Evolutionary conservation across 495 filamentous ascomycete genomes (phyloP), one percentile per base, ranked within the genome.

Genomic region (Neurospora sublineolata): DNA sequence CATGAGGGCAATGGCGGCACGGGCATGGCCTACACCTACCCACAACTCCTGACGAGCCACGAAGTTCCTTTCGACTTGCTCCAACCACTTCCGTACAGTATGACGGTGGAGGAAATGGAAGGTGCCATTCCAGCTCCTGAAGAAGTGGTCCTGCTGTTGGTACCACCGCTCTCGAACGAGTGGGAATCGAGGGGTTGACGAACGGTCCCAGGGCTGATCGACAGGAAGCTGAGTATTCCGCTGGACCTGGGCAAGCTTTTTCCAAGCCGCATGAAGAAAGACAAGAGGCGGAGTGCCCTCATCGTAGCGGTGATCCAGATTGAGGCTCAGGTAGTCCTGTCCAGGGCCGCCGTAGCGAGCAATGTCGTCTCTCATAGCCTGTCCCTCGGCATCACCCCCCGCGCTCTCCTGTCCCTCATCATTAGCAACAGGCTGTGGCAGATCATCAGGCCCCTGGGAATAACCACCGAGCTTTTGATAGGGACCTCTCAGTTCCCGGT

Each of bases 181-280:
- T 4, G 76, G 74, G 18, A 74, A 74, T 0, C 8, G 27, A 11
- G 70, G 10, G 11, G 68, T 69, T 7, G 7, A 6, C 1, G 76
- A 68, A 30, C 41, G 27, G 44, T 75, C 72, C 37, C 77, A 75
- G 14, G 76, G 77, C 68, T 73, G 73, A 33, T 77, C 74, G 12
- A 58, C 71, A 23, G 70, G 16, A 38, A 58, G 30, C n/a, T 68
- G 40, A 33, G 4, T 33, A 33, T 16, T 27, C 1, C 14, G 27
- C 27, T 72, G 33, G 23, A 36, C n/a, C 18, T 68, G 60, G 60
- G 75, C 74, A 12, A 77, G 71, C 42, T 52, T 77, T 1, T 73
- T 70, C 76, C 77, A 75, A 41, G 77, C 75, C 46, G 20, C 73
- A 23, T 75, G 71, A 33, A 79, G 74, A 69, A 77, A 79, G 0